Conservation (phyloP, 2,329 filamentous ascomycete genomes). For the Escovopsis sp. region DNA sequence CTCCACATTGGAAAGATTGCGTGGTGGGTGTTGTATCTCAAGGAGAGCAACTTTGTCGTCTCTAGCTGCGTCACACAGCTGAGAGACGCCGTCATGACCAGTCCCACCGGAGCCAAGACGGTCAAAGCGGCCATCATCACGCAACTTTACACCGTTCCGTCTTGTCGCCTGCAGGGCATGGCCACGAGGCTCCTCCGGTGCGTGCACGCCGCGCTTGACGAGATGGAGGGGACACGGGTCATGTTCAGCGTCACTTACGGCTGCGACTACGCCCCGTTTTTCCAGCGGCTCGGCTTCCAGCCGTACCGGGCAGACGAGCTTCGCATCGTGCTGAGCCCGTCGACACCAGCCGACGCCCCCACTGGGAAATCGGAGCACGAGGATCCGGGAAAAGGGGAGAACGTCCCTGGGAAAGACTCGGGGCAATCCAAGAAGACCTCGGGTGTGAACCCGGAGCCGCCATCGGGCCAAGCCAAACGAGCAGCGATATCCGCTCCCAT, state of each 20-base stretch:
- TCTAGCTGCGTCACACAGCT: conserved; percentile 20
- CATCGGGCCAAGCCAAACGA: too few species aligned
- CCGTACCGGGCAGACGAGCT: conserved; percentile 18
- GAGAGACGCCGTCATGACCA: conserved; percentile 9
- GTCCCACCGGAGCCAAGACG: conserved; percentile 10
- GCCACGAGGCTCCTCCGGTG: conserved; percentile 19
- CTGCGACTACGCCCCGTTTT: conserved; percentile 18
- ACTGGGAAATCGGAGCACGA: too few species aligned
- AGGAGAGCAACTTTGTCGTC: conserved; percentile 16
- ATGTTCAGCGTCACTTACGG: conserved; percentile 23
- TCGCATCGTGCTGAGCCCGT: conserved; percentile 14
- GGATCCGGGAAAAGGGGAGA: neutral
- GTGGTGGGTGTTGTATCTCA: conserved; percentile 18
- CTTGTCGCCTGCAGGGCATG: conserved; percentile 20
- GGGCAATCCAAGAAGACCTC: neutral
- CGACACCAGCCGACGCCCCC: too few species aligned
- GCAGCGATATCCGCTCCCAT: too few species aligned
- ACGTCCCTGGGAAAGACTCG: neutral
- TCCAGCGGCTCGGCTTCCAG: conserved; percentile 20
- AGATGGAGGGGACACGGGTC: conserved; percentile 8
- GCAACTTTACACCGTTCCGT: conserved; percentile 21
- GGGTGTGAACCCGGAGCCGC: neutral
- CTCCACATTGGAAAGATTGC: conserved; percentile 1
- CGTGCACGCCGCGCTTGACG: conserved; percentile 21
- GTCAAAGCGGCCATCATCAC: conserved; percentile 18